These are phyloP conservation scores for Talaromyces pinophilus DNA, from an alignment of 2,329 filamentous ascomycete genomes.

Conservation along the genomic window DNA sequence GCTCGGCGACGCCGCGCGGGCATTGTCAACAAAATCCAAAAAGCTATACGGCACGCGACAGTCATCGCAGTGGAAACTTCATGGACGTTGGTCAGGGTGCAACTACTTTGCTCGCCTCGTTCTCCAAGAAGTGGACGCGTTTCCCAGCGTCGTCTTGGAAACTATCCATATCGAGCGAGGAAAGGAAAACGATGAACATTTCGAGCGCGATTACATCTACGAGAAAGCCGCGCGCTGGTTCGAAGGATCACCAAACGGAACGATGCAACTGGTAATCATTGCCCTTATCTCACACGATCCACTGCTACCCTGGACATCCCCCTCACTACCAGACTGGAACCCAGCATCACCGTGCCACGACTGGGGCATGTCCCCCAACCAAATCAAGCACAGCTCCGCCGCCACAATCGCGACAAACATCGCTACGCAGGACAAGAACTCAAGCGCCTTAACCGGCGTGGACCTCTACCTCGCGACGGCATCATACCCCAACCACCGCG, in stretches of 20 bases:
- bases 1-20: not conserved
- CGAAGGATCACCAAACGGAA: not conserved
- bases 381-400: not conserved
- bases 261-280: not conserved
- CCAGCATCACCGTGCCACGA: not conserved
- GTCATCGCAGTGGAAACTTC: not conserved
- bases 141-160: not conserved
- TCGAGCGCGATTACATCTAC: conserved; percentile 6
- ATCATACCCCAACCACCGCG: not conserved
- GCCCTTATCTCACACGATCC: not conserved
- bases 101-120: conserved; percentile 12
- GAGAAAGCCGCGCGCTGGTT: conserved; percentile 12
- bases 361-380: not conserved
- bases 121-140: not conserved
- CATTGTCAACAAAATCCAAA: not conserved
- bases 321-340: not conserved
- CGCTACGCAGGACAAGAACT: not conserved
- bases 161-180: not conserved
- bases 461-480: not conserved
- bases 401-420: not conserved
- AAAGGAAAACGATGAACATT: not conserved
- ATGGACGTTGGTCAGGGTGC: not conserved
- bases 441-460: not conserved
- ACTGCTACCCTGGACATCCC: not conserved
- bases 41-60: not conserved